Percentiles rank a stretch among this genome's conserved stretches.
These are phyloP conservation scores for Brachypodium distachyon DNA, from an alignment of 202 grass and related monocot genomes.

Conservation along the genomic window DNA sequence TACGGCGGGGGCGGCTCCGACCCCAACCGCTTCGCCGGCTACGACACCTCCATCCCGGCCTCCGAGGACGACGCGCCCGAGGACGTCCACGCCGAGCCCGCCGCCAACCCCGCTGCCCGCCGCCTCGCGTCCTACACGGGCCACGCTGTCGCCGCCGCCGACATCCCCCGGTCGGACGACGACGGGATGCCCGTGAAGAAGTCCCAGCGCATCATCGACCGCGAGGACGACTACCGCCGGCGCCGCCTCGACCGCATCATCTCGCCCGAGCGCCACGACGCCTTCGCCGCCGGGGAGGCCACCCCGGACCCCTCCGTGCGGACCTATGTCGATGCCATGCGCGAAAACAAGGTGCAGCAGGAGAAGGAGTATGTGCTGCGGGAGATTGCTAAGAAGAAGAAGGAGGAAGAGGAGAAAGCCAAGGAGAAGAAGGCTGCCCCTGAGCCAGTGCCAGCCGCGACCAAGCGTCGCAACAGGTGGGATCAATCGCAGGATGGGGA, in stretches of 20 bases:
- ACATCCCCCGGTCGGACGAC: constrained; percentile 66
- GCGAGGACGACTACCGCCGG: constrained; percentile 83
- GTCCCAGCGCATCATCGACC: constrained; percentile 73
- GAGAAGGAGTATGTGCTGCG: constrained; percentile 75
- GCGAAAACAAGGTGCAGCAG: constrained; percentile 55
- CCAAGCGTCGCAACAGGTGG: constrained; percentile 61
- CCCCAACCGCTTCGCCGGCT: constrained; percentile 70
- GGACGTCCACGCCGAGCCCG: constrained; percentile 26
- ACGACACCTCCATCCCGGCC: constrained; percentile 86
- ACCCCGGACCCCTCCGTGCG: constrained; percentile 75
- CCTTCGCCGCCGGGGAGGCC: constrained; percentile 70
- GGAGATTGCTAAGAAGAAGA: constrained; percentile 74
- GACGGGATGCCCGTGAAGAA: constrained; percentile 38
- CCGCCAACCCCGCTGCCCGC: constrained; percentile 38
- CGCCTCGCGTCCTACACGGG: constrained; percentile 70
- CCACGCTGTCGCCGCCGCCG: constrained; percentile 55
- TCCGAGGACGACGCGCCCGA: constrained; percentile 57
- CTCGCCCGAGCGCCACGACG: constrained; percentile 83
- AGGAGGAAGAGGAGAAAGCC: constrained; percentile 55
- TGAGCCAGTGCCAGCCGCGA: constrained; percentile 26
- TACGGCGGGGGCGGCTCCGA: constrained; percentile 64
- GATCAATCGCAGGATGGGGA: constrained; percentile 61
- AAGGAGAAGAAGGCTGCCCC: constrained; percentile 42
- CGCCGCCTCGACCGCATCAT: constrained; percentile 71
- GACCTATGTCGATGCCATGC: constrained; percentile 79